Percentiles rank a stretch among this genome's conserved stretches.
Evolutionary conservation across 768 basidiomycete species (phyloP).

Genomic region (Suillus subalutaceus): DNA sequence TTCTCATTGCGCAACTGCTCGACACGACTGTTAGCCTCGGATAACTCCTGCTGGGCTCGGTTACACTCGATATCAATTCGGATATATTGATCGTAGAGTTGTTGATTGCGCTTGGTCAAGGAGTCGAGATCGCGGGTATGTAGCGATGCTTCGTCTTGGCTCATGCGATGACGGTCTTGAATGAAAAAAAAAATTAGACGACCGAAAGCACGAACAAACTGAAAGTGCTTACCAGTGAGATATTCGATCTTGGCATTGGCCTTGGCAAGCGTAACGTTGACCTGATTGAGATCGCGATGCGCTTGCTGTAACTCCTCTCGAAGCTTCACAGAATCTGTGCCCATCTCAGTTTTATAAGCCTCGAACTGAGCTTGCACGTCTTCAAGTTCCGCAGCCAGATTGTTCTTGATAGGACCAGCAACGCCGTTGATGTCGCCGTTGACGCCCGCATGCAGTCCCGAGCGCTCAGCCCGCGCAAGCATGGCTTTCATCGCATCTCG

Average conservation of each 20-base stretch:
- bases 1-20: slow-evolving; percentile 85
- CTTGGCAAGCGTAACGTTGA: slow-evolving; percentile 74
- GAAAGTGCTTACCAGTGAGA: slow-evolving; percentile 59
- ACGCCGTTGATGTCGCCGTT: slow-evolving; percentile 38
- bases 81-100: slow-evolving; percentile 73
- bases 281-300: slow-evolving; percentile 68
- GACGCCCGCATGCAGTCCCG: slow-evolving; percentile 19
- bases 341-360: slow-evolving; percentile 78
- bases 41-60: slow-evolving; percentile 68
- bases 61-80: slow-evolving; percentile 76
- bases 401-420: slow-evolving; percentile 28
- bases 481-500: slow-evolving; percentile 82
- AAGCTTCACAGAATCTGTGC: slow-evolving; percentile 69
- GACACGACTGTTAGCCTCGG: slow-evolving; percentile 56
- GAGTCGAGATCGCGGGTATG: slow-evolving; percentile 69
- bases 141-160: slow-evolving; percentile 66
- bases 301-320: slow-evolving; percentile 69
- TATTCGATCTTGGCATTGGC: slow-evolving; percentile 82
- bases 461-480: slow-evolving; percentile 55
- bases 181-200: slow-evolving; percentile 5
- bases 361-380: slow-evolving; percentile 84
- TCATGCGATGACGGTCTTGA: slow-evolving; percentile 69
- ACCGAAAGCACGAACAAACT: slow-evolving; percentile 9
- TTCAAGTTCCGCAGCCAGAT: slow-evolving; percentile 61
- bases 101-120: slow-evolving; percentile 66